Base-by-base conservation (phyloP, 2,329 filamentous ascomycete genomes). In the Pseudogymnoascus sp. region DNA sequence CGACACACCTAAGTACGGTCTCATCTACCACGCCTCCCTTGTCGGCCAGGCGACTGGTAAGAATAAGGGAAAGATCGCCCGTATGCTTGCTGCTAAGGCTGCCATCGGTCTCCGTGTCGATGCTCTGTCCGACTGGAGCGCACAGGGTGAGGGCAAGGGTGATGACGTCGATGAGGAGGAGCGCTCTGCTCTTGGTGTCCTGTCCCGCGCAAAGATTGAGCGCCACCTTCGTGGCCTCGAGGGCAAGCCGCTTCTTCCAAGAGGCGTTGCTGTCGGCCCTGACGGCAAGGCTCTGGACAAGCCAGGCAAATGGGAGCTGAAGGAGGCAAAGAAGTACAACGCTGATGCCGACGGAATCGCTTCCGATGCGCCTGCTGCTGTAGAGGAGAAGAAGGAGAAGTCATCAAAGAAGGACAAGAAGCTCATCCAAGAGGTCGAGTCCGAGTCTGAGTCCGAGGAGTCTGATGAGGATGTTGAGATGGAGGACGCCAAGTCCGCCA, bases 1-100 rank as follows among this genome's bases (percentile, higher is more conserved):
- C 78, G 92, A 97, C 75, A 99, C 95, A 41, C 95, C 95, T 75
- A 99, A 98, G 79, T 99, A 98, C 73, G 95, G 95, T 84, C 84
- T 96, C 69, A 91, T 96, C 76, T 96, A 95, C 80, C 90, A 96
- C 78, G 90, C 90, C 60, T 95, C 91, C 28, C 85, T 99, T 54
- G 96, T 99, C 69, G 96, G 95, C 51, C 95, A 99, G 80, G 95
- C 95, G 31, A 96, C 91, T 19, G 95, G 95, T 73, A 93, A 92
- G 82, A 98, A 98, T 83, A 99, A 99, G 88, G 95, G 95, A 72
- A 99, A 99, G 83, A 96, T 99, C 74, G 95, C 95, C 45, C 91
- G 95, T 84, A 92, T 96, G 82, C 85, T 99, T 67, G 90, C 95
- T 60, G 90, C 93, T 70, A 98, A 98, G 83, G 88, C 93, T 57